Conservation (phyloP, 371 early-diverging fungal species). For the Fennellomyces sp. region DNA sequence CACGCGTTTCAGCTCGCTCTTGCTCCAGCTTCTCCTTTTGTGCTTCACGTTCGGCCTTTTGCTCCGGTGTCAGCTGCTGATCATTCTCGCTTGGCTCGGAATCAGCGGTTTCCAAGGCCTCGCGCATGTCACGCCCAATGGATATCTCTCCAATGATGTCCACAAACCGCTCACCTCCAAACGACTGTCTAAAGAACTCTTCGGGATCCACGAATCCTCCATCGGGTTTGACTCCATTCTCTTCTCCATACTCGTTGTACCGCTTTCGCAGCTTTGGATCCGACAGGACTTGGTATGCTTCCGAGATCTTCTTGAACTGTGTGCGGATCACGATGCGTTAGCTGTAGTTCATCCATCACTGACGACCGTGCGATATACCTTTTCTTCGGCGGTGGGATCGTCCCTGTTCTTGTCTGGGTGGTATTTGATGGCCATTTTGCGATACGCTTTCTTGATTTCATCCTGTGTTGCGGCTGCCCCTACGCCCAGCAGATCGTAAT, state of each 20-base stretch:
- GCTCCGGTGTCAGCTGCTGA: constrained; percentile 51
- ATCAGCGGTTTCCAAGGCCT: constrained; percentile 70
- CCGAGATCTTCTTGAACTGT: constrained; percentile 92
- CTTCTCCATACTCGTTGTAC: constrained; percentile 85
- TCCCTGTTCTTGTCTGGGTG: constrained; percentile 95
- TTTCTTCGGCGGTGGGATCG: constrained; percentile 85
- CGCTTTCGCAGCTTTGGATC: constrained; percentile 84
- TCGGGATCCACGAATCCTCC: constrained; percentile 89
- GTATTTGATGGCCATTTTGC: constrained; percentile 86
- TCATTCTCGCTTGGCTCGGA: constrained; percentile 35
- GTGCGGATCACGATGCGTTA: too few relatives aligned
- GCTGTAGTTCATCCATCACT: too few relatives aligned
- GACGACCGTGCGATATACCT: too few relatives aligned
- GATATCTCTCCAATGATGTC: constrained; percentile 96
- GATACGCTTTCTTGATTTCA: constrained; percentile 96
- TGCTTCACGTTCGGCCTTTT: constrained; percentile 65
- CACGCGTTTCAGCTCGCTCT: constrained; percentile 57
- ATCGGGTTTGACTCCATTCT: constrained; percentile 69
- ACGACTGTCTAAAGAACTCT: constrained; percentile 92
- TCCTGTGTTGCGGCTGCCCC: constrained; percentile 76
- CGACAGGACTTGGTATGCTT: constrained; percentile 92
- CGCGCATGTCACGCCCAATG: constrained; percentile 89
- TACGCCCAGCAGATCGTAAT: constrained; percentile 92
- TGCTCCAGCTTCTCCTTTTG: constrained; percentile 38
- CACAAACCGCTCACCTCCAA: constrained; percentile 94